These are phyloP conservation scores for Xylaria multiplex DNA, from an alignment of 2,329 filamentous ascomycete genomes.

Conservation along the genomic window DNA sequence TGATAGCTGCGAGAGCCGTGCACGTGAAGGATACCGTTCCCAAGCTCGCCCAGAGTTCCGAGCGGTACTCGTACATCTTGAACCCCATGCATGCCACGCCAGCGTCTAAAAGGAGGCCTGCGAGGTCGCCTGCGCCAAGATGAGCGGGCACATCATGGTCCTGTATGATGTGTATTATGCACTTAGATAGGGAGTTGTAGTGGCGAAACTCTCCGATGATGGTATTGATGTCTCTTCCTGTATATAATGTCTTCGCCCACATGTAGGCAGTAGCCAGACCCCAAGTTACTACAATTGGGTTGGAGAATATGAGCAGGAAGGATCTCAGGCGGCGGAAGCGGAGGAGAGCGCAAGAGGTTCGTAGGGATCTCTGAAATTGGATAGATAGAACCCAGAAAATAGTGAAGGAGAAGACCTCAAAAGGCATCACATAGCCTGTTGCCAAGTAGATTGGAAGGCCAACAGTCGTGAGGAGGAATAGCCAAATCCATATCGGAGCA, in stretches of 20 bases:
- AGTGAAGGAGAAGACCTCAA: slow-evolving; percentile 45
- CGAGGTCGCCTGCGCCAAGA: slow-evolving; percentile 48
- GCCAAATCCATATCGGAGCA: slow-evolving; percentile 45
- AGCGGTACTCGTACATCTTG: slow-evolving; percentile 51
- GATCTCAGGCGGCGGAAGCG: slow-evolving; percentile 35
- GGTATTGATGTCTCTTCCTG: slow-evolving; percentile 35
- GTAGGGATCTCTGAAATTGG: slow-evolving; percentile 45
- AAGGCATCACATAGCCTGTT: slow-evolving; percentile 43
- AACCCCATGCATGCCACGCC: slow-evolving; percentile 49
- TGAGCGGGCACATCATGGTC: slow-evolving; percentile 34
- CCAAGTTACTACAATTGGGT: slow-evolving; percentile 46
- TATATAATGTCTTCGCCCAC: slow-evolving; percentile 45
- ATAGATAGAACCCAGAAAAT: slow-evolving; percentile 46
- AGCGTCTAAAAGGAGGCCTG: slow-evolving; percentile 46
- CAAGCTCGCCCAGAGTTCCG: slow-evolving; percentile 45
- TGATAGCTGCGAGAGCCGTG: slow-evolving; percentile 39
- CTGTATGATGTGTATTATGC: slow-evolving; percentile 39
- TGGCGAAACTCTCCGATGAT: slow-evolving; percentile 43
- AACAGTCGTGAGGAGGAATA: slow-evolving; percentile 41
- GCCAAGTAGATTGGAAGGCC: slow-evolving; percentile 45
- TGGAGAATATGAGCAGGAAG: slow-evolving; percentile 42
- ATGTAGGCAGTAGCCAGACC: slow-evolving; percentile 46
- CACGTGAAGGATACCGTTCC: slow-evolving; percentile 45
- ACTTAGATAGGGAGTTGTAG: slow-evolving; percentile 42
- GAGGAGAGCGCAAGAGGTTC: slow-evolving; percentile 36